These are phyloP conservation scores for Neurospora sp. DNA, from an alignment of 495 filamentous ascomycete genomes.

Conservation along the genomic window DNA sequence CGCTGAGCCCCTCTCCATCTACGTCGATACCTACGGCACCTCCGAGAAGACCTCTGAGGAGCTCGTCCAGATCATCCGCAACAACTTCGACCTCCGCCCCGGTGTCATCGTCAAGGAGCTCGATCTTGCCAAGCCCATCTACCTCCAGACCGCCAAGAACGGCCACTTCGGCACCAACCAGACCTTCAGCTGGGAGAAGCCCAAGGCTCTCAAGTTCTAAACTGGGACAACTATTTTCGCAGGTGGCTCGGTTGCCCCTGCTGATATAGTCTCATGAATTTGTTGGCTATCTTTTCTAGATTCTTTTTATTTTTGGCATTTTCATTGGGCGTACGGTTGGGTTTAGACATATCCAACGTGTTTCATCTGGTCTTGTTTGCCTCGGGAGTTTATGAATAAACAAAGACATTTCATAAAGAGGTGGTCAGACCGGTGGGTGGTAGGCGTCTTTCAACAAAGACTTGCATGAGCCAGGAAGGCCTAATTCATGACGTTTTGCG, in stretches of 20 bases:
- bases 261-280: conserved; percentile 19
- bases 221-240: conserved; percentile 17
- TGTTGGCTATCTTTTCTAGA: conserved; percentile 10
- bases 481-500: conserved; percentile 22
- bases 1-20: conserved; percentile 86
- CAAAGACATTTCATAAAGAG: conserved; percentile 17
- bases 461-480: conserved; percentile 25
- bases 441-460: conserved; percentile 36
- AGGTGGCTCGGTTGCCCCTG: conserved; percentile 31
- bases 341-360: conserved; percentile 21
- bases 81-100: conserved; percentile 94
- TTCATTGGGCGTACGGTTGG: conserved; percentile 27
- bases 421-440: conserved; percentile 8
- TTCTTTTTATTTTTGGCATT: conserved; percentile 12
- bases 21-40: conserved; percentile 79
- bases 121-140: conserved; percentile 89
- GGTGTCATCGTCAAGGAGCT: conserved; percentile 98
- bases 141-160: conserved; percentile 97
- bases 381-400: conserved; percentile 17
- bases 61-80: conserved; percentile 82
- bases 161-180: conserved; percentile 98
- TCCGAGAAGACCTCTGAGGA: conserved; percentile 63
- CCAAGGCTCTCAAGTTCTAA: conserved; percentile 87
- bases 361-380: conserved; percentile 17
- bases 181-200: conserved; percentile 95